phyloP scores from a whole-genome alignment of 2,329 filamentous ascomycete genomes.

The Aspergillus pseudonomiae region DNA sequence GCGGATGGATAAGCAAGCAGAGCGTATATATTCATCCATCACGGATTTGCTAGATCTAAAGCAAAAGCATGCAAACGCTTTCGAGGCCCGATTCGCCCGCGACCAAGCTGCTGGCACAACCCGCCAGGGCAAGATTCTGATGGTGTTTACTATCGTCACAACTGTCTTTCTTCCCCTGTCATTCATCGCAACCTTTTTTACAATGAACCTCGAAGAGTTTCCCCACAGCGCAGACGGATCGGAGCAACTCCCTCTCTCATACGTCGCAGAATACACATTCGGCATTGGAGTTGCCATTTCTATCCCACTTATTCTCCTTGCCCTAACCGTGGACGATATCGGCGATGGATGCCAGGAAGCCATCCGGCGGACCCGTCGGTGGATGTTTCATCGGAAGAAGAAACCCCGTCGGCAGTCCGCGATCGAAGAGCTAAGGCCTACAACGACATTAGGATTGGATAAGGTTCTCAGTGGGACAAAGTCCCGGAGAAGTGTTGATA shows the following conservation, averaged over 20 bases:
- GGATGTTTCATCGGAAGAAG: constrained; percentile 23
- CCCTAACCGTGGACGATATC: constrained; percentile 50
- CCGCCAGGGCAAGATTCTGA: constrained; percentile 59
- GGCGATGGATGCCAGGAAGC: constrained; percentile 34
- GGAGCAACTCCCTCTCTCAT: constrained; percentile 48
- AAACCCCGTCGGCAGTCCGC: background rate
- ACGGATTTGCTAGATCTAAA: constrained; percentile 68
- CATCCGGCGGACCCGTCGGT: constrained; percentile 25
- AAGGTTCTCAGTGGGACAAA: constrained; percentile 29
- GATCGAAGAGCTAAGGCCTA: constrained; percentile 7
- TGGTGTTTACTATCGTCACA: constrained; percentile 63
- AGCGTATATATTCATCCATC: constrained; percentile 62
- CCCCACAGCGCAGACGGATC: constrained; percentile 36
- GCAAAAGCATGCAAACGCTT: constrained; percentile 69
- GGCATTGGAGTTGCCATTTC: constrained; percentile 58
- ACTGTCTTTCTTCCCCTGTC: constrained; percentile 60
- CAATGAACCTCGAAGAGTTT: constrained; percentile 57
- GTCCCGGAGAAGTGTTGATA: constrained; percentile 28
- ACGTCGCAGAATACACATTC: constrained; percentile 60
- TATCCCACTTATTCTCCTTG: constrained; percentile 53
- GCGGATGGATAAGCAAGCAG: constrained; percentile 65
- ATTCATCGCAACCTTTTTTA: constrained; percentile 60
- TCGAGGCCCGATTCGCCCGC: constrained; percentile 61
- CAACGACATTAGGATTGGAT: constrained; percentile 28
- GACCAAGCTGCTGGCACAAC: constrained; percentile 66